Percentiles rank a stretch among this genome's conserved stretches.
Conservation (phyloP, 225 moss, liverwort and hornwort genomes). For the Polytrichum formosum region DNA sequence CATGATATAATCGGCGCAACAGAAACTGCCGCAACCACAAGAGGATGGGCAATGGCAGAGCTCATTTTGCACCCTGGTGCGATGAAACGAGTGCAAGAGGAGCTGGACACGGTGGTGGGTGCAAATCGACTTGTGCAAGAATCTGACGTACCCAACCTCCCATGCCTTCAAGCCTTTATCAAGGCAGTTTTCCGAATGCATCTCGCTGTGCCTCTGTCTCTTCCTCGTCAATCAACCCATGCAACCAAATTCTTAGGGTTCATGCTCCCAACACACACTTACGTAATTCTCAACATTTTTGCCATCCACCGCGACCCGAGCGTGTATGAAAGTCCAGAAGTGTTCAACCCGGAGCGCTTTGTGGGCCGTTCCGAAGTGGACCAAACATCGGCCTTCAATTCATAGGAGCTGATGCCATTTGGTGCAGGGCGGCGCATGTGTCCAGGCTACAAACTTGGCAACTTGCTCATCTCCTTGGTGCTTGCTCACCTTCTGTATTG, state of each 20-base stretch:
- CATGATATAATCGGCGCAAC: slow-evolving; percentile 54
- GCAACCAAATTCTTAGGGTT: slow-evolving; percentile 34
- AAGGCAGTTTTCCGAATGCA: slow-evolving; percentile 64
- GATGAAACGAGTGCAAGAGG: slow-evolving; percentile 29
- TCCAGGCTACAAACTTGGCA: slow-evolving; percentile 43
- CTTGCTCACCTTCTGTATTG: slow-evolving; percentile 39
- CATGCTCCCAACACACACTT: slow-evolving; percentile 51
- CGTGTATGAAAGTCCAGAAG: slow-evolving; percentile 38
- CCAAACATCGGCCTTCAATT: slow-evolving; percentile 23
- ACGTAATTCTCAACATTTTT: slow-evolving; percentile 55
- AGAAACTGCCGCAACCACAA: slow-evolving; percentile 42
- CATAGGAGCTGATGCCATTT: slow-evolving; percentile 54
- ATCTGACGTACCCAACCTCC: neutral
- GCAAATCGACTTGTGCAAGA: slow-evolving; percentile 51
- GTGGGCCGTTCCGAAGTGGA: slow-evolving; percentile 24
- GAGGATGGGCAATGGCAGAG: slow-evolving; percentile 6
- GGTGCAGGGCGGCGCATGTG: slow-evolving; percentile 59
- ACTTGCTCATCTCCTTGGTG: slow-evolving; percentile 38
- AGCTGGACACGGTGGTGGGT: slow-evolving; percentile 63
- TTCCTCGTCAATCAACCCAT: slow-evolving; percentile 46
- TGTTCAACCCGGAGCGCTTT: slow-evolving; percentile 54
- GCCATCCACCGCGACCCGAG: slow-evolving; percentile 1
- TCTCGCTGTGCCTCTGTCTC: slow-evolving; percentile 28
- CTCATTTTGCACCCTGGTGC: slow-evolving; percentile 43
- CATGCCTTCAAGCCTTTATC: slow-evolving; percentile 17